Base-by-base conservation (phyloP, 257 asterid species). In the Paulownia fortunei region DNA sequence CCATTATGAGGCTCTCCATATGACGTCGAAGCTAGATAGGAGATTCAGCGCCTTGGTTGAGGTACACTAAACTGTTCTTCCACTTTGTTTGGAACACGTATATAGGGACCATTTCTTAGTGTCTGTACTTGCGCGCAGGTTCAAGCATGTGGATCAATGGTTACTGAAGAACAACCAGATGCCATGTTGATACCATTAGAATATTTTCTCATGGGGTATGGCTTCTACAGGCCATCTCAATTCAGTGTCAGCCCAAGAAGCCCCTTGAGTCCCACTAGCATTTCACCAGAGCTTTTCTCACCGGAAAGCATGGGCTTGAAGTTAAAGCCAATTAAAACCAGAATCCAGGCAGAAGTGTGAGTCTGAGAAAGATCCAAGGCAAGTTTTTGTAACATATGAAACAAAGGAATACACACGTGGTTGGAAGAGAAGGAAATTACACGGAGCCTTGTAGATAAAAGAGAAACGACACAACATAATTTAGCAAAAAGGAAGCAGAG, bases 131-230 rank as follows among this genome's bases (percentile, higher is more conserved):
- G 16, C 18, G 44, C 42, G 73, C 76, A 91, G 94, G 97, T 89
- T 61, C 92, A 91, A 85, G 88, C 92, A 41, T 91, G 97, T 32
- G 97, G 94, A 30, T 89, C 97, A 10, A 78, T 89, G 82, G 93
- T 91, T 2, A 91, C 94, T 0, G 94, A 91, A 85, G 97, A 91
- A 81, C 97, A 89, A 76, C 97, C 97, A 0, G 89, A 91, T 15
- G 93, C 93, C 56, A 89, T 91, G 97, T 65, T 88, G 70, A 91
- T 86, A 54, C 97, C 97, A 3, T 72, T 91, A 8, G 97, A 91
- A 74, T 91, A 89, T 79, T 91, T 91, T 52, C 87, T 91, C 74
- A 87, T 91, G 94, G 92, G 94, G 2, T 84, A 56, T 26, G 94
- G 97, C 61, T 85, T 86, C 84, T 82, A 79, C 73, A 88, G 87